Evolutionary conservation across 208 protist genomes (phyloP), one percentile per base, ranked within the genome.

Genomic region (Trichomonas vaginalis): DNA sequence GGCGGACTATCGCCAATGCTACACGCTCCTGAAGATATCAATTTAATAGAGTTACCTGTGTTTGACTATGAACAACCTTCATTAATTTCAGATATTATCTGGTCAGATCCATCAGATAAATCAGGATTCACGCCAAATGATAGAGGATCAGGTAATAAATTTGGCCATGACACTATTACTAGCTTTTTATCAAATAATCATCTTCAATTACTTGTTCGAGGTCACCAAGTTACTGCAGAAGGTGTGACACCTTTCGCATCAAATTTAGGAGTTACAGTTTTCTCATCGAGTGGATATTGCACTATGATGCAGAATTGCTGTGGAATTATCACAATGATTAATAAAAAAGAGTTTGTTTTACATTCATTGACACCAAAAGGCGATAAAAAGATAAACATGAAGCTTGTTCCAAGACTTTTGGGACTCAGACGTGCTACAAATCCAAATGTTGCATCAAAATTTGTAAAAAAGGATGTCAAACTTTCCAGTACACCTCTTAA

Each of bases 141-240:
- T 46, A 98, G 99, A 40, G 98, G 99, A 49, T 99, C 99, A 70
- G 99, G 98, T 0, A 99, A 98, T 96, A 99, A 98, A 32, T 99
- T 99, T 97, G 99, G 99, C 17, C 96, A 98, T 27, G 99, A 99
- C 96, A 98, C 99, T 86, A 98, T 99, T 49, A 97, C 97, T 35
- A 98, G 98, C 92, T 99, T 99, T 96, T 45, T 92, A 9, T 14
- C 40, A 47, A 51, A 92, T 92, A 92, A 92, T 92, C 42, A 92
- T 42, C 17, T 92, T 2, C 23, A 92, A 42, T 39, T 92, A 35
- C 27, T 92, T 23, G n/a, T 92, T 0, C 4, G 86, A 51, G 86
- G 86, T 0, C 86, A 92, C 37, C 86, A 92, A 51, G 42, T 42
- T 32, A 92, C 86, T 17, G 15, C 45, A 8, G 12, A 42, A 23